These are phyloP conservation scores for Ophioceras dolichostomum DNA, from an alignment of 2,329 filamentous ascomycete genomes.

Conservation along the genomic window DNA sequence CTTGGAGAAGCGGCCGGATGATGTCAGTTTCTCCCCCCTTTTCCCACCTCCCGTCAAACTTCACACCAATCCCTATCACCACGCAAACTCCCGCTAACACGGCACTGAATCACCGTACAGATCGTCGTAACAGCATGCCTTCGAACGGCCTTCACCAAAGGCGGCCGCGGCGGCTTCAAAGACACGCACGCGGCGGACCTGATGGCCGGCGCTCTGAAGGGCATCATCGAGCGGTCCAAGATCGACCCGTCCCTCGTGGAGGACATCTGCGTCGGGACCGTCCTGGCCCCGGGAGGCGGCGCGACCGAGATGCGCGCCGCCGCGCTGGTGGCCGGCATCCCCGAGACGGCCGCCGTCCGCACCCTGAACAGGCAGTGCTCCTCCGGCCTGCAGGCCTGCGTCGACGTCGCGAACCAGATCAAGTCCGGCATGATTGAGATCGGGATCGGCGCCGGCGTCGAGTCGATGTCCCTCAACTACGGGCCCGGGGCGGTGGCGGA, in stretches of 20 bases:
- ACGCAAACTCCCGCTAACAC: constrained; percentile 12
- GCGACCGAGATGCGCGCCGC: constrained; percentile 96
- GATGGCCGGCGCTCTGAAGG: constrained; percentile 71
- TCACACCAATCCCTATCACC: neutral
- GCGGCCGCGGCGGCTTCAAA: constrained; percentile 89
- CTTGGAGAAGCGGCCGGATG: constrained; percentile 54
- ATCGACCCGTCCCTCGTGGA: constrained; percentile 84
- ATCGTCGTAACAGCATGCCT: constrained; percentile 89
- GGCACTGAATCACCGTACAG: constrained; percentile 18
- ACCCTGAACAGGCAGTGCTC: constrained; percentile 91
- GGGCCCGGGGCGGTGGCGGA: constrained; percentile 84
- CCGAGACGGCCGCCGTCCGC: constrained; percentile 72
- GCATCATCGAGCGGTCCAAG: constrained; percentile 69
- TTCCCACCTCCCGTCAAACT: neutral
- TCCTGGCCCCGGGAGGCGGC: constrained; percentile 84
- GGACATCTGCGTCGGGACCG: constrained; percentile 84
- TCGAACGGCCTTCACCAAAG: constrained; percentile 84
- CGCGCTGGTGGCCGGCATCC: constrained; percentile 80
- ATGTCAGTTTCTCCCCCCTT: constrained; percentile 31
- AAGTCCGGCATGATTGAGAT: constrained; percentile 86
- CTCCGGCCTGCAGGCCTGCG: constrained; percentile 80
- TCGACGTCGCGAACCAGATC: constrained; percentile 92
- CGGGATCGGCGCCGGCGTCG: constrained; percentile 86
- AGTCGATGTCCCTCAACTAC: constrained; percentile 92
- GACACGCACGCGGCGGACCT: constrained; percentile 83